Conservation (phyloP, 2,329 filamentous ascomycete species). For the Paecilomyces variotii region DNA sequence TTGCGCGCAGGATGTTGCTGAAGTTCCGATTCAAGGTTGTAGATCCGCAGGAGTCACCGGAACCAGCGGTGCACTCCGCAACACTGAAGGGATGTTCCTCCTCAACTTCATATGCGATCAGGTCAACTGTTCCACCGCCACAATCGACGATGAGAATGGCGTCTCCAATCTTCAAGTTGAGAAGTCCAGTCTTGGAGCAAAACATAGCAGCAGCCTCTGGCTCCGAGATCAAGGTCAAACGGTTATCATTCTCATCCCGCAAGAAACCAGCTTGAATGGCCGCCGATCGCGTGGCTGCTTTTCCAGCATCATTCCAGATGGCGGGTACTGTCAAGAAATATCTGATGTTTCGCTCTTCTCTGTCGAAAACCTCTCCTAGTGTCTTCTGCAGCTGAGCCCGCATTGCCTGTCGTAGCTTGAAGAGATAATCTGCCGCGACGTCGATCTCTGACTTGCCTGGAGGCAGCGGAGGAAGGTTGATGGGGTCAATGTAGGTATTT, state of each 20-base stretch:
- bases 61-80: conserved; percentile 92
- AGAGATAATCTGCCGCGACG: conserved; percentile 97
- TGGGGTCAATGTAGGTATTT: conserved; percentile 98
- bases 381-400: conserved; percentile 92
- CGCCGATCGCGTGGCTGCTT: conserved; percentile 89
- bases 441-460: conserved; percentile 98
- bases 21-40: conserved; percentile 97
- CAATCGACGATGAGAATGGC: conserved; percentile 98
- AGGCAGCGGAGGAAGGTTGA: conserved; percentile 93
- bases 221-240: conserved; percentile 88
- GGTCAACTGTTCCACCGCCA: conserved; percentile 94
- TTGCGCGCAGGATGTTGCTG: conserved; percentile 92
- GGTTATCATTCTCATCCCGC: conserved; percentile 94
- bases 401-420: conserved; percentile 97
- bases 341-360: conserved; percentile 94
- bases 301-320: conserved; percentile 98
- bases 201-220: conserved; percentile 96
- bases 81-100: conserved; percentile 97
- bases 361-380: conserved; percentile 91
- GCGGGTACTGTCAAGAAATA: conserved; percentile 98
- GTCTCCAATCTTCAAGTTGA: conserved; percentile 97
- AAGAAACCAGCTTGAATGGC: conserved; percentile 96
- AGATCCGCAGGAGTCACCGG: conserved; percentile 96
- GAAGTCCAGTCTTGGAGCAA: conserved; percentile 90
- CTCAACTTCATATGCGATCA: conserved; percentile 98